Base-by-base conservation (phyloP, 2,329 filamentous ascomycete species). In the Hymenoscyphus scutula region DNA sequence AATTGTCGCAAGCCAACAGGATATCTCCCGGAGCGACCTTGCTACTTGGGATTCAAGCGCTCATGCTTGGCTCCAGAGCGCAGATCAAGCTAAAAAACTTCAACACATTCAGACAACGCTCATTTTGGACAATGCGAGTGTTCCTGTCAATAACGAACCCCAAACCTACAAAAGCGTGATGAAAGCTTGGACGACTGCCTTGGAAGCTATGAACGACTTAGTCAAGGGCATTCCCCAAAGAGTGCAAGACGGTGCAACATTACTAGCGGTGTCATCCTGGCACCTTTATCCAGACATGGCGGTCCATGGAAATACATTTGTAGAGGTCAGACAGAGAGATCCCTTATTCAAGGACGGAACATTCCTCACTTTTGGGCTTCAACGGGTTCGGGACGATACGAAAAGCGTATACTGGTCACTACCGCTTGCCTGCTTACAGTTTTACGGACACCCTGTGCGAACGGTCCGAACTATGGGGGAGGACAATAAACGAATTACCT, bases 1-100 rank as follows among this genome's bases (percentile, higher is more conserved):
- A 13, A 23, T n/a, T 5, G n/a, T 32, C 4, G 56, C 69, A 10
- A 62, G 68, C 0, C 59, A 64, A 34, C 67, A 69, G n/a, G 58
- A 64, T 0, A 66, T 74, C 17, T 60, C 67, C 3, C 51, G 71
- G 45, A 60, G 54, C 1, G 65, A 75, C 4, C 64, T 76, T 4
- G 63, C 66, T 0, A 61, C 64, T 17, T 76, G 74, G 74, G 74
- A 77, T 61, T 65, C 70, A 2, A 75, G 72, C 61, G 73, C 73
- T 2, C 63, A 73, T 2, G 64, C 74, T 0, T 76, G 74, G 75
- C 38, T 76, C 1, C 67, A 64, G n/a, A 70, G 62, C 6, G 74
- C 73, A 0, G 70, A 76, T 58, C 4, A 55, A 10, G 67, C 65
- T 3, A 74, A 68, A 57, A 37, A 41, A 5, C 56, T 32, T 11